Percentiles rank a stretch among this genome's conserved stretches.
These are phyloP conservation scores for Teratosphaeria nubilosa DNA, from an alignment of 2,329 filamentous ascomycete genomes.

Conservation along the genomic window DNA sequence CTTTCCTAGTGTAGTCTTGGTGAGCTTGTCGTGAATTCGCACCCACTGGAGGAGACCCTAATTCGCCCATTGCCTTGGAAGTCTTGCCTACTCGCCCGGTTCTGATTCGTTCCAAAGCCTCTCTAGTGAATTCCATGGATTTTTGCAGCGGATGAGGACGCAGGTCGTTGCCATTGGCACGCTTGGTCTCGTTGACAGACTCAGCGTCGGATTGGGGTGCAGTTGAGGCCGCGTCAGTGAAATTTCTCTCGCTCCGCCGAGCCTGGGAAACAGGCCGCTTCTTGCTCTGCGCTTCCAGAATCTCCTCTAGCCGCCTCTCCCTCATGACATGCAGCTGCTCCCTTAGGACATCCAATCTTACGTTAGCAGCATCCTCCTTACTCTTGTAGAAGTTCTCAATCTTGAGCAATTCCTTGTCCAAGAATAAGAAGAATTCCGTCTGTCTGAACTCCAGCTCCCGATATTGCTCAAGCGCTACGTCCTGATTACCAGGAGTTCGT, in stretches of 20 bases:
- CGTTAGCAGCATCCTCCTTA: conserved; percentile 78
- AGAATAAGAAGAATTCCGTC: conserved; percentile 75
- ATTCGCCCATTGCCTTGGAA: conserved; percentile 35
- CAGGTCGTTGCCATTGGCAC: neutral
- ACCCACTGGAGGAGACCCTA: conserved; percentile 29
- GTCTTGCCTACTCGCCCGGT: conserved; percentile 46
- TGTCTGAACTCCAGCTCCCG: conserved; percentile 62
- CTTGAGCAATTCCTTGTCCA: conserved; percentile 79
- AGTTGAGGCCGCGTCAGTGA: neutral
- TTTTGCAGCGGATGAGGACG: conserved; percentile 1
- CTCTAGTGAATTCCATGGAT: conserved; percentile 4
- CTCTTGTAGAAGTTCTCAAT: conserved; percentile 80
- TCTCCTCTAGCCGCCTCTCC: conserved; percentile 66
- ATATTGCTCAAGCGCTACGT: conserved; percentile 43
- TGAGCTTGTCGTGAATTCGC: conserved; percentile 9
- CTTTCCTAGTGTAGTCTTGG: conserved; percentile 34
- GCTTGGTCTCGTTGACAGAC: neutral
- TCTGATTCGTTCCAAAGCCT: conserved; percentile 23
- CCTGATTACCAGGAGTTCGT: conserved; percentile 28
- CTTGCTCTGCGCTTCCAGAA: conserved; percentile 33
- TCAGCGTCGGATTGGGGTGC: neutral
- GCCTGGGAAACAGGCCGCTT: neutral
- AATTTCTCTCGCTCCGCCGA: neutral
- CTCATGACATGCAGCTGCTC: conserved; percentile 90
- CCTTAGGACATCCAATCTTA: conserved; percentile 70